Conservation (phyloP, 2,329 filamentous ascomycete genomes). For the Fusarium circinatum region DNA sequence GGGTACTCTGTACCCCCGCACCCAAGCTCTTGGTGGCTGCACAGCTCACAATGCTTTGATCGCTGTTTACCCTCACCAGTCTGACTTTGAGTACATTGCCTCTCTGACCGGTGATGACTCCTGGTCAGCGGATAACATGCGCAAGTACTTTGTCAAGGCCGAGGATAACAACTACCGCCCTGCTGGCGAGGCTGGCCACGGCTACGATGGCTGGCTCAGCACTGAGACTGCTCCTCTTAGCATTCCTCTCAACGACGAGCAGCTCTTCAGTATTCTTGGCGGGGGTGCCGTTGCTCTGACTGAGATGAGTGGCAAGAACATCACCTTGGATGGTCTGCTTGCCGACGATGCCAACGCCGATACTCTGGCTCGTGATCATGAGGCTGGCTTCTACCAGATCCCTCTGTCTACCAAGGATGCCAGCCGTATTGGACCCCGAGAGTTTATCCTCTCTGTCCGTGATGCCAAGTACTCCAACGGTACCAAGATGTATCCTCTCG, state of each 20-base stretch:
- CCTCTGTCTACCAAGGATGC: conserved; percentile 63
- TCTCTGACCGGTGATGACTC: conserved; percentile 68
- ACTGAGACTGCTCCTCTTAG: conserved; percentile 34
- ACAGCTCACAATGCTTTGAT: conserved; percentile 71
- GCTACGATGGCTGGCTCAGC: conserved; percentile 37
- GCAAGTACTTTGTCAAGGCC: conserved; percentile 65
- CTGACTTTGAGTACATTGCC: conserved; percentile 68
- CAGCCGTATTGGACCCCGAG: conserved; percentile 63
- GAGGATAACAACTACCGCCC: conserved; percentile 63
- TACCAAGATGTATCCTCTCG: conserved; percentile 34
- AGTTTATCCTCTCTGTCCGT: conserved; percentile 59
- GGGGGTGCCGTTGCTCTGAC: conserved; percentile 23
- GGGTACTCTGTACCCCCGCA: conserved; percentile 59
- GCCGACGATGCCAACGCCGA: conserved; percentile 32
- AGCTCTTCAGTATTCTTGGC: conserved; percentile 28
- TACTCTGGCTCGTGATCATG: conserved; percentile 30
- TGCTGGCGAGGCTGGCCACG: conserved; percentile 25
- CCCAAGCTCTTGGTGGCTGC: conserved; percentile 60
- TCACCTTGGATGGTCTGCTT: conserved; percentile 30
- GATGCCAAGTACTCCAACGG: conserved; percentile 29
- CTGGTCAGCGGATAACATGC: conserved; percentile 69
- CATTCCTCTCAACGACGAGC: conserved; percentile 24
- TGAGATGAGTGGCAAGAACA: conserved; percentile 13
- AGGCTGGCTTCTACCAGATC: conserved; percentile 63
- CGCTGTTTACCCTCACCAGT: conserved; percentile 65